A percentile compares a stretch with the other conserved stretches of the same genome.
Evolutionary conservation across 192 early-diverging fungal species (phyloP).

Genomic region (Endogone sp.): DNA sequence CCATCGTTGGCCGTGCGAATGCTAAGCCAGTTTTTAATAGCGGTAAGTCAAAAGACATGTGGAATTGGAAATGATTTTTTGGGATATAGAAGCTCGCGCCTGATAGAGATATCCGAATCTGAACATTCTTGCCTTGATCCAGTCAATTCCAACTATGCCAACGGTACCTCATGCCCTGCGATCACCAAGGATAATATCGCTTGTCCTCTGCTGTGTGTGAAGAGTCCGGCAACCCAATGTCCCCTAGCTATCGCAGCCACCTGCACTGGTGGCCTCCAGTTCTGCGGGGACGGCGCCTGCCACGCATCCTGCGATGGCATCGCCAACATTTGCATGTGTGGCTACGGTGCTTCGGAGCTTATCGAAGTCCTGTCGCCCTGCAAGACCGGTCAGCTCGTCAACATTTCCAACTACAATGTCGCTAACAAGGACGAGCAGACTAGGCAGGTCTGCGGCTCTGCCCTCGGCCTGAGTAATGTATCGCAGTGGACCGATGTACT

Average conservation of each 20-base stretch:
- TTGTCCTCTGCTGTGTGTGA: slow-evolving; percentile 53
- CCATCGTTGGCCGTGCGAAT: too few relatives aligned
- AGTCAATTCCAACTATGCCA: neutral
- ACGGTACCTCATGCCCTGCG: neutral
- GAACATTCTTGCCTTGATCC: too few relatives aligned
- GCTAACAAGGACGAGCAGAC: slow-evolving; percentile 27
- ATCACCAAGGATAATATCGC: slow-evolving; percentile 21
- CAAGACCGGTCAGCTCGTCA: slow-evolving; percentile 20
- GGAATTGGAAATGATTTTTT: too few relatives aligned
- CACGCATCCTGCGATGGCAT: slow-evolving; percentile 30
- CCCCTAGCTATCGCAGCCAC: slow-evolving; percentile 3
- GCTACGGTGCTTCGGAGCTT: slow-evolving; percentile 21
- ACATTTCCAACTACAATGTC: slow-evolving; percentile 37
- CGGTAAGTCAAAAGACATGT: too few relatives aligned
- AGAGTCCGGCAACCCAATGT: too few relatives aligned
- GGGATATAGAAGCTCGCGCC: too few relatives aligned
- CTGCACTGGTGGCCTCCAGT: slow-evolving; percentile 29
- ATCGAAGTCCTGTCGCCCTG: slow-evolving; percentile 27
- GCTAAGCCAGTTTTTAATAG: too few relatives aligned
- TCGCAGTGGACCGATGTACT: slow-evolving; percentile 15
- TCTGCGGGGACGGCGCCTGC: slow-evolving; percentile 51
- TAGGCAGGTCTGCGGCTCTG: slow-evolving; percentile 28
- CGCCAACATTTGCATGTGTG: slow-evolving; percentile 41
- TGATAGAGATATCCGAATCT: too few relatives aligned
- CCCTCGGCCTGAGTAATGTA: too few relatives aligned